These are phyloP conservation scores for Rubroshorea leprosula DNA, from an alignment of 345 rosid species.

Conservation along the genomic window DNA sequence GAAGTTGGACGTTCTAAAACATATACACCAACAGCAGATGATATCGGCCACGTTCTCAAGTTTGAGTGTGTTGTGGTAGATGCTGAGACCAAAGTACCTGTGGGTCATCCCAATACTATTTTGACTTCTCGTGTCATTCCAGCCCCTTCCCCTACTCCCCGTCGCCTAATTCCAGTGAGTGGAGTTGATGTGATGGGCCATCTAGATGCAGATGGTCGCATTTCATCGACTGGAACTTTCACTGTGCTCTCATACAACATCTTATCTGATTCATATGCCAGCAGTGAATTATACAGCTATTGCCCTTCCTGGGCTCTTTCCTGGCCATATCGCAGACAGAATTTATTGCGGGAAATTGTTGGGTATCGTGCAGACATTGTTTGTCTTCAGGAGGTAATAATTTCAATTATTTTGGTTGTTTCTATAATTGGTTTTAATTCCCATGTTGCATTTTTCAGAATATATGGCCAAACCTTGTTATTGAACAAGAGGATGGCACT, in stretches of 20 bases:
- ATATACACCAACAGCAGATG: slow-evolving; percentile 92
- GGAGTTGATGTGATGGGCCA: slow-evolving; percentile 60
- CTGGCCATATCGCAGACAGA: slow-evolving; percentile 94
- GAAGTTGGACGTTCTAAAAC: slow-evolving; percentile 91
- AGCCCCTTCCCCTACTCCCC: slow-evolving; percentile 92
- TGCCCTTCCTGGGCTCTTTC: slow-evolving; percentile 99
- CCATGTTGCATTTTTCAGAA: not conserved
- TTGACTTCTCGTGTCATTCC: slow-evolving; percentile 94
- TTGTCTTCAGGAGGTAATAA: slow-evolving; percentile 26
- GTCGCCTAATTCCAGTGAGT: slow-evolving; percentile 67
- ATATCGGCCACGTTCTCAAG: slow-evolving; percentile 86
- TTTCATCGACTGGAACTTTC: slow-evolving; percentile 68
- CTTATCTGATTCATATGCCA: slow-evolving; percentile 71
- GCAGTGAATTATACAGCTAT: slow-evolving; percentile 74
- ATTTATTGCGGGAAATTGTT: slow-evolving; percentile 82
- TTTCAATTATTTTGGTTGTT: not conserved
- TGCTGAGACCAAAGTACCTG: slow-evolving; percentile 61
- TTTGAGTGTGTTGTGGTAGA: slow-evolving; percentile 88
- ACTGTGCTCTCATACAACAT: slow-evolving; percentile 94
- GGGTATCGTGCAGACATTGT: slow-evolving; percentile 92
- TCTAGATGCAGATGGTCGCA: slow-evolving; percentile 61
- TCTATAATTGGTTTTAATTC: not conserved
- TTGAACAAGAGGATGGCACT: no score
- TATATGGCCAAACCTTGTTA: not conserved
- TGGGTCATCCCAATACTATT: slow-evolving; percentile 60